Evolutionary conservation across 768 basidiomycete genomes (phyloP), one percentile per base, ranked within the genome.

Genomic region (Hebeloma cylindrosporum): DNA sequence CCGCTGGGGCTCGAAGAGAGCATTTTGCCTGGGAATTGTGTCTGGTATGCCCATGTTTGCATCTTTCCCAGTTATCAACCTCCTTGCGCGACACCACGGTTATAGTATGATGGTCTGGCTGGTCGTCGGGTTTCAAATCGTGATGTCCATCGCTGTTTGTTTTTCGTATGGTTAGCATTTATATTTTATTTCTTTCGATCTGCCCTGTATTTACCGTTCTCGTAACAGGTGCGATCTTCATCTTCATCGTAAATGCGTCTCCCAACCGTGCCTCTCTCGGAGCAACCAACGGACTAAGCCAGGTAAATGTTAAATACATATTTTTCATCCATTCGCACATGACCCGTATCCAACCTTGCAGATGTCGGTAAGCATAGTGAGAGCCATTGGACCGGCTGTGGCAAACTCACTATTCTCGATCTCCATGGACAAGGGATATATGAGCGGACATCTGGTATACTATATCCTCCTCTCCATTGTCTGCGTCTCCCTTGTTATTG

Each of bases 221-320:
- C 10, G 42, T 8, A 16, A 13, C 26, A 51, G 85, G 85, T 16
- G 79, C 83, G 32, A 63, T 86, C 22, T 86, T 85, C 63, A 84
- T 88, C 38, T 84, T 79, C 51, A 81, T 89, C 46, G 71, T 77
- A 7, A 78, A 77, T 3, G 72, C 85, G 11, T 69, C 86, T 0
- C 85, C 87, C 4, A 84, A 84, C 42, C 73, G 74, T 23, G 76
- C 78, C 7, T 78, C 82, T 7, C 71, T 88, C 6, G 86, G 86
- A 7, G 77, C 83, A 4, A 84, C 82, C n/a, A 88, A 88, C 51
- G 86, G 86, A 1, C 61, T 80, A 3, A 68, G 73, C n/a, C 77
- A 79, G 59, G 64, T 77, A 10, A 28, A 33, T 21, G 30, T n/a
- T n/a, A n/a, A n/a, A n/a, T n/a, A n/a, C n/a, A n/a, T 28, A 29